Base-by-base conservation (phyloP, 495 filamentous ascomycete genomes). In the Penicillium lividum region DNA sequence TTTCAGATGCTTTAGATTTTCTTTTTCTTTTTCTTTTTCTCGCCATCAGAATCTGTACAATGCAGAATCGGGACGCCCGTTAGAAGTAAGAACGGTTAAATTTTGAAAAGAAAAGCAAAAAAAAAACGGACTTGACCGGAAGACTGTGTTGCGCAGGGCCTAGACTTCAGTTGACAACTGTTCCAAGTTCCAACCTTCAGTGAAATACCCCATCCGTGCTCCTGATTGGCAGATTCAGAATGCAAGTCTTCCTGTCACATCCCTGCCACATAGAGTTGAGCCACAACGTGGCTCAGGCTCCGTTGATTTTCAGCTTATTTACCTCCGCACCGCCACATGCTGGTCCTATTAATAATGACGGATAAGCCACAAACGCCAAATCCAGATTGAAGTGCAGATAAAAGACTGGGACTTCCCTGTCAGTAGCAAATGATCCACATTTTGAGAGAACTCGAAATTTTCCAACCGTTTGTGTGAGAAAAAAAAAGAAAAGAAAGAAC, bases 391-490 rank as follows among this genome's bases (percentile, higher is more conserved):
- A 27, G 16, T 36, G 54, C 46, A 58, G 30, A 59, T 59, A 51
- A 55, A 34, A 58, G 51, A 54, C 60, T 59, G 60, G 60, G 55
- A 46, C 53, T 30, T 7, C 51, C 60, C 46, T 62, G 60, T 55
- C 31, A n/a, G 2, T 36, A 40, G 22, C 46, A 29, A 29, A 49
- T 31, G 10, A 49, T 18, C 44, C 18, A 47, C 44, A 47, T 31
- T 29, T 48, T 51, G 4, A 40, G 15, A 28, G 7, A 10, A 2
- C n/a, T 22, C 7, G 8, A 27, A 22, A 25, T 46, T 46, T 46
- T 11, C 22, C 16, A 46, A 46, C 43, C 18, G 48, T 52, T 33
- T 28, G 56, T 22, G 22, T 22, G 22, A 22, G 22, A 9, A 46
- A 53, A 54, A 48, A 46, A 51, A 48, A 31, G 11, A 38, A 38